Evolutionary conservation across 345 rosid genomes (phyloP).

Genomic region (Clausena lansium): DNA sequence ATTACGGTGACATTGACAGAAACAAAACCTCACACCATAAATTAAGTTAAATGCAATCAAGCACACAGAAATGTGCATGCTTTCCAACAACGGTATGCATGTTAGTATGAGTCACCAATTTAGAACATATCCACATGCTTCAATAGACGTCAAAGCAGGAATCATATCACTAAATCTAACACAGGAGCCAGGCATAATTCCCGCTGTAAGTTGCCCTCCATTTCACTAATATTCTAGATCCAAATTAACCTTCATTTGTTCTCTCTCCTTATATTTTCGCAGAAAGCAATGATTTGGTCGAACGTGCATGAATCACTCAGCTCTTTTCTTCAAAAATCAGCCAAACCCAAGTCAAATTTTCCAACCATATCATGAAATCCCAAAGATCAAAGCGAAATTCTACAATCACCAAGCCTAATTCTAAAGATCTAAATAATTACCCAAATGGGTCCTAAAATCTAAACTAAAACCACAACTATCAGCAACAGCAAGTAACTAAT

Average conservation of each 20-base stretch:
- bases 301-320: neutral
- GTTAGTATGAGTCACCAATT: neutral
- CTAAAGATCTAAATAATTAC: constrained; percentile 26
- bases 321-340: neutral
- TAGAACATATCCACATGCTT: neutral
- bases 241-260: neutral
- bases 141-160: neutral
- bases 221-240: neutral
- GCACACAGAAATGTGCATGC: neutral
- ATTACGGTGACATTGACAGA: neutral
- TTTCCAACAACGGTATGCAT: neutral
- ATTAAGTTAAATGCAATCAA: neutral
- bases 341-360: constrained; percentile 11
- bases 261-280: neutral
- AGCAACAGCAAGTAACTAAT: neutral
- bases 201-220: neutral
- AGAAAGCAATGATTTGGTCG: neutral
- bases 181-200: neutral
- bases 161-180: neutral
- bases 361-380: neutral
- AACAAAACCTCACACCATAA: neutral
- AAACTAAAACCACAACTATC: neutral
- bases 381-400: neutral
- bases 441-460: constrained; percentile 8
- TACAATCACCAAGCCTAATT: neutral